Evolutionary conservation across 805 yeast genomes (phyloP).

Genomic region (Torulaspora franciscae): DNA sequence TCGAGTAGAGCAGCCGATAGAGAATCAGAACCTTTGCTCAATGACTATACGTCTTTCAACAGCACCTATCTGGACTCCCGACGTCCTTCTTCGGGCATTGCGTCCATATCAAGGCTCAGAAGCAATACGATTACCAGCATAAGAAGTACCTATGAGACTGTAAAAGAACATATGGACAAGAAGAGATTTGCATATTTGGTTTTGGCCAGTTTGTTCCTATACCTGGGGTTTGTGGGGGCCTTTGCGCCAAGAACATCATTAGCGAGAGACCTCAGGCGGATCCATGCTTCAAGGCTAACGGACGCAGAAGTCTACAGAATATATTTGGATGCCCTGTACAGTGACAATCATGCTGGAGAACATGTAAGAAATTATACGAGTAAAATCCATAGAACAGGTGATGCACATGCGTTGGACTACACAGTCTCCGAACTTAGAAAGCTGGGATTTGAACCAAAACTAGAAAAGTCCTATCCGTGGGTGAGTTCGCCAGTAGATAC

Average conservation of each 20-base stretch:
- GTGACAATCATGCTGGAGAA: conserved; percentile 33
- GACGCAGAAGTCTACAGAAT: conserved; percentile 64
- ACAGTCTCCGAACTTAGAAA: conserved; percentile 47
- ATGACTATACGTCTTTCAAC: conserved; percentile 8
- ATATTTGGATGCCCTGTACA: conserved; percentile 42
- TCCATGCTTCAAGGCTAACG: conserved; percentile 63
- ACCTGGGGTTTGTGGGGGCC: conserved; percentile 53
- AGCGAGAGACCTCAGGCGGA: conserved; percentile 70
- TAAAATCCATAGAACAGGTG: conserved; percentile 40
- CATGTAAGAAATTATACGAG: conserved; percentile 25
- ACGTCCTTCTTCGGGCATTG: conserved; percentile 1
- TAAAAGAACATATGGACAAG: conserved; percentile 32
- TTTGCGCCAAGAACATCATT: conserved; percentile 83
- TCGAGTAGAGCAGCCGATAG: background rate
- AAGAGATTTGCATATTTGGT: conserved; percentile 26
- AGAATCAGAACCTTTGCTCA: conserved; percentile 6
- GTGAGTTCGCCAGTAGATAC: conserved; percentile 49
- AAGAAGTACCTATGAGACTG: conserved; percentile 26
- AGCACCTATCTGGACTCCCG: background rate
- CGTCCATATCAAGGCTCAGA: conserved; percentile 21
- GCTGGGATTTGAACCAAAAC: conserved; percentile 46
- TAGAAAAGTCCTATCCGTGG: conserved; percentile 55
- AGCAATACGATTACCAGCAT: conserved; percentile 31
- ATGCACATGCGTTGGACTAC: conserved; percentile 43
- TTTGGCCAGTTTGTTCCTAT: conserved; percentile 25